phyloP scores from a whole-genome alignment of 805 yeast species.

The Candida methanosorbosa region DNA sequence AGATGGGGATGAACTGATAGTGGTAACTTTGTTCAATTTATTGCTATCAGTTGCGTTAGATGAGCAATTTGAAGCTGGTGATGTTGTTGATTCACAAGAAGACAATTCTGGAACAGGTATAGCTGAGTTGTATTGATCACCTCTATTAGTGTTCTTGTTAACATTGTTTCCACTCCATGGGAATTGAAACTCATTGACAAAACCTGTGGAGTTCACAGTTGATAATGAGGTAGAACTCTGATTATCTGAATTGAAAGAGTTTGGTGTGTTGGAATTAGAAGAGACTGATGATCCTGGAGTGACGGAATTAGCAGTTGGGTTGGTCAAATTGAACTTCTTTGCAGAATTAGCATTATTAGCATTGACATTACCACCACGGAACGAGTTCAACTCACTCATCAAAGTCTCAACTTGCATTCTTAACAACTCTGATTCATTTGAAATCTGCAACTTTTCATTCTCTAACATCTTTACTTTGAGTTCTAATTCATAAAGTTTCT shows the following conservation, averaged over 20 bases:
- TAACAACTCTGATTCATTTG: conserved; percentile 64
- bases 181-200: conserved; percentile 1
- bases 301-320: conserved; percentile 1
- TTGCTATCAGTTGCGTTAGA: neutral
- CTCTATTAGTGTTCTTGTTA: neutral
- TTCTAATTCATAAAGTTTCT: conserved; percentile 77
- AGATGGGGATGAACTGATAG: neutral
- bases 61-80: neutral
- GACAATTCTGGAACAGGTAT: conserved; percentile 1
- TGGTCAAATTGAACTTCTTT: no score
- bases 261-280: neutral
- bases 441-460: conserved; percentile 56
- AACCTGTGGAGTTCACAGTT: neutral
- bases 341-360: neutral
- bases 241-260: neutral
- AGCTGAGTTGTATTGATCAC: neutral
- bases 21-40: neutral
- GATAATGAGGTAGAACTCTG: neutral
- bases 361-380: conserved; percentile 6
- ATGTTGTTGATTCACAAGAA: neutral
- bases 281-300: neutral
- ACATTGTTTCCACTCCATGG: neutral
- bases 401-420: conserved; percentile 69
- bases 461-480: conserved; percentile 68
- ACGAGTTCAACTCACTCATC: conserved; percentile 48